These are phyloP conservation scores for Trypanosoma theileri DNA, from an alignment of 208 protist species.

Conservation along the genomic window DNA sequence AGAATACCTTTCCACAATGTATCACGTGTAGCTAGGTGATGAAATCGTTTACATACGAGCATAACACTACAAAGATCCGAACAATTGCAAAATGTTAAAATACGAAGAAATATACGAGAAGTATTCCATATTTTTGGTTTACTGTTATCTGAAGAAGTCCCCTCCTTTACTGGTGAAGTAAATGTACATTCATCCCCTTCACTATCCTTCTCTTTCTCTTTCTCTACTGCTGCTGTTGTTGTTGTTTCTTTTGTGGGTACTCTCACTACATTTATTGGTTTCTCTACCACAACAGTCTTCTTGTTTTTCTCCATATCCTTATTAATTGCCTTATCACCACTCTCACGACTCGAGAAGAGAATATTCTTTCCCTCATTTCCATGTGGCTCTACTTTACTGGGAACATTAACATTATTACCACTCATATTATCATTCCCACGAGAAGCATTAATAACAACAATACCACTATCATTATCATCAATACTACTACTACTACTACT, in stretches of 20 bases:
- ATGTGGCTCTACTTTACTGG: background rate
- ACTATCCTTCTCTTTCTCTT: background rate
- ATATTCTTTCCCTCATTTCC: background rate
- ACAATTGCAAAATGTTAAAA: conserved; percentile 50
- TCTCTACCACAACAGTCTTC: background rate
- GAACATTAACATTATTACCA: background rate
- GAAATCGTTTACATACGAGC: conserved; percentile 34
- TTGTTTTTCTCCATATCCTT: background rate
- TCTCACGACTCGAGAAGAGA: too few species aligned
- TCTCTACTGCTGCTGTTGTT: background rate
- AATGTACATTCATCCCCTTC: background rate
- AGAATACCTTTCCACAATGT: conserved; percentile 51
- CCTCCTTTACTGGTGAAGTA: background rate
- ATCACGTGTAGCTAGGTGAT: conserved; percentile 42
- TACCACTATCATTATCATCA: conserved; percentile 1
- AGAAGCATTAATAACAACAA: background rate
- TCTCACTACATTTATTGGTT: background rate
- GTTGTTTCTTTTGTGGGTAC: background rate
- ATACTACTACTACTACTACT: background rate
- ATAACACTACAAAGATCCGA: conserved; percentile 43
- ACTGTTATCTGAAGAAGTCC: background rate
- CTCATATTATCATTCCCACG: background rate
- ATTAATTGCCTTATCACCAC: background rate
- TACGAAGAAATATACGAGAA: conserved; percentile 10
- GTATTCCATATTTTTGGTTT: background rate